phyloP scores from a whole-genome alignment of 2,329 filamentous ascomycete genomes.

The Exophiala aquamarina region DNA sequence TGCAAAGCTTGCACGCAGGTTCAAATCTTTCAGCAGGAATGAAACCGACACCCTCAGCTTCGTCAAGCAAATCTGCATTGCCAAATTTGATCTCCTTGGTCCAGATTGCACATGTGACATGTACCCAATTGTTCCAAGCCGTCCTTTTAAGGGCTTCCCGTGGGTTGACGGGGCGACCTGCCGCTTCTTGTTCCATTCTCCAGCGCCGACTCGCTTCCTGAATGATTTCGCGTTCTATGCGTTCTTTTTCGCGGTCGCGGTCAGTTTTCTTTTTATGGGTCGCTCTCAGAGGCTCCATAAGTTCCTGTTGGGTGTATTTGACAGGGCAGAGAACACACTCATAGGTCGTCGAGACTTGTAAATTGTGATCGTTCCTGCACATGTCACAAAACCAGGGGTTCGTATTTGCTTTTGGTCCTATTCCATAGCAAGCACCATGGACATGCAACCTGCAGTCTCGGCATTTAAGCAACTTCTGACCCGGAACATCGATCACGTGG shows the following conservation, averaged over 20 bases:
- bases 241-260: slow-evolving; percentile 85
- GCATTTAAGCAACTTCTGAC: slow-evolving; percentile 74
- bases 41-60: slow-evolving; percentile 85
- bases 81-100: slow-evolving; percentile 92
- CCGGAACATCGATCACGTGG: slow-evolving; percentile 67
- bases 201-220: slow-evolving; percentile 79
- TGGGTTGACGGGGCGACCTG: slow-evolving; percentile 78
- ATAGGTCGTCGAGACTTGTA: slow-evolving; percentile 89
- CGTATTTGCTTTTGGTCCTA: slow-evolving; percentile 56
- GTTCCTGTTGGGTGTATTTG: slow-evolving; percentile 75
- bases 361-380: slow-evolving; percentile 90
- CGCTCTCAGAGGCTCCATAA: slow-evolving; percentile 77
- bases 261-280: slow-evolving; percentile 88
- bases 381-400: slow-evolving; percentile 94
- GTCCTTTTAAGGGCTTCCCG: slow-evolving; percentile 92
- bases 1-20: slow-evolving; percentile 81
- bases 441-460: slow-evolving; percentile 88
- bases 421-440: slow-evolving; percentile 89
- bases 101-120: slow-evolving; percentile 90
- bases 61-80: slow-evolving; percentile 75
- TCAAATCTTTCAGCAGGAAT: slow-evolving; percentile 73
- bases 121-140: slow-evolving; percentile 96
- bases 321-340: slow-evolving; percentile 91
- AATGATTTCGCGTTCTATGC: slow-evolving; percentile 79
- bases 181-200: slow-evolving; percentile 76